phyloP scores from a whole-genome alignment of 192 early-diverging fungal species.

The Dissophora ornata region DNA sequence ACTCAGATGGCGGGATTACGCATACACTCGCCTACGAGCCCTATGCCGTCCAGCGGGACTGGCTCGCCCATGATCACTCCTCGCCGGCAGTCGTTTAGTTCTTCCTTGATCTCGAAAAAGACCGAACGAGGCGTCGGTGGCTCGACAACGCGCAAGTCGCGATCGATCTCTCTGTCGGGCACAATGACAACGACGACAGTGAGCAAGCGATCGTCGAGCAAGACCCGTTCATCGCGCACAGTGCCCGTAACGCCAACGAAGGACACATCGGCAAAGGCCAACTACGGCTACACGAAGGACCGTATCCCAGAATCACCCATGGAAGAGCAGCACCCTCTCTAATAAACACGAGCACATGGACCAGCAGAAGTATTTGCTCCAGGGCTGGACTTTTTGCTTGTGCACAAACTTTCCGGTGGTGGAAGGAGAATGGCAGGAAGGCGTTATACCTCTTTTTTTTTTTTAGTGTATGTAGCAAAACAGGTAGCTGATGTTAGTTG shows the following conservation, averaged over 20 bases:
- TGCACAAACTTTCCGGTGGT: no score
- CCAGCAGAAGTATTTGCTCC: no score
- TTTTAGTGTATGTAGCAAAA: no score
- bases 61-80: conserved; percentile 17
- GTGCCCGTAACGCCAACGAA: conserved; percentile 29
- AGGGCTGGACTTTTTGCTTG: no score
- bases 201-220: conserved; percentile 37
- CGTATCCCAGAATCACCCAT: conserved; percentile 42
- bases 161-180: conserved; percentile 42
- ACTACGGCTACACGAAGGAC: conserved; percentile 18
- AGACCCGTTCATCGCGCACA: conserved; percentile 24
- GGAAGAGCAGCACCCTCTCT: conserved; percentile 29
- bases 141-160: conserved; percentile 37
- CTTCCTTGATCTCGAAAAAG: conserved; percentile 22
- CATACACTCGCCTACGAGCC: conserved; percentile 47
- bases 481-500: no score
- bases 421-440: no score
- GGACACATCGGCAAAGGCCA: conserved; percentile 7
- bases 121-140: conserved; percentile 24
- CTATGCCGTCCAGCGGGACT: conserved; percentile 14
- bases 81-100: conserved; percentile 50
- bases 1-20: conserved; percentile 46
- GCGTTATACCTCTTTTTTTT: no score
- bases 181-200: conserved; percentile 28
- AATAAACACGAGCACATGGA: background rate